Percentiles rank a stretch among this genome's conserved stretches.
phyloP scores from a whole-genome alignment of 495 filamentous ascomycete species.

The Cladorrhinum samala region DNA sequence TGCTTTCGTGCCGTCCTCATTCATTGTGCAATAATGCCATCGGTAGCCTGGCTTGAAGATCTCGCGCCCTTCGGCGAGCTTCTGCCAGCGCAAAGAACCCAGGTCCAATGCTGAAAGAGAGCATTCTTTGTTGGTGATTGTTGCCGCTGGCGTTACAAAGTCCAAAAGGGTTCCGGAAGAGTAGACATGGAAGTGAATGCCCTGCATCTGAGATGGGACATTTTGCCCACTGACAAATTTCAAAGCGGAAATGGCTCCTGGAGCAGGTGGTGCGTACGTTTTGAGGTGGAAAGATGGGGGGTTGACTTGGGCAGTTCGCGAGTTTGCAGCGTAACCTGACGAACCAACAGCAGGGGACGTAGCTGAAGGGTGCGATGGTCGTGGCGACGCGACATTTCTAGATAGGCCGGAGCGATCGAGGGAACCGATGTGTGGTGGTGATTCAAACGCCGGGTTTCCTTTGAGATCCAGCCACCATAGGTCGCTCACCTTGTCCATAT shows the following conservation, averaged over 20 bases:
- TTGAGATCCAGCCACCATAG: conserved; percentile 96
- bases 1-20: conserved; percentile 86
- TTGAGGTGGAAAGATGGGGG: conserved; percentile 61
- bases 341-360: conserved; percentile 46
- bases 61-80: conserved; percentile 85
- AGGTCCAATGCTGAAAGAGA: conserved; percentile 84
- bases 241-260: conserved; percentile 82
- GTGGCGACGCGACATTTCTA: conserved; percentile 37
- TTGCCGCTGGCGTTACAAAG: conserved; percentile 85
- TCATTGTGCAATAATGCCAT: conserved; percentile 96
- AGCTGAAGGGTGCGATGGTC: conserved; percentile 34
- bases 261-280: conserved; percentile 60
- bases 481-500: conserved; percentile 93
- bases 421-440: conserved; percentile 60
- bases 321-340: conserved; percentile 82
- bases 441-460: conserved; percentile 76
- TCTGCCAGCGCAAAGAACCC: conserved; percentile 82
- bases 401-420: conserved; percentile 41
- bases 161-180: conserved; percentile 89
- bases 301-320: conserved; percentile 76
- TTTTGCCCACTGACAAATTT: conserved; percentile 84
- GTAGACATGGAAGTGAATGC: conserved; percentile 91
- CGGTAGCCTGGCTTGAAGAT: conserved; percentile 81
- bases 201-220: conserved; percentile 79
- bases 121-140: conserved; percentile 75